Percentiles rank a stretch among this genome's conserved stretches.
Evolutionary conservation across 352 stramenopile species (phyloP).

Genomic region (Phytophthora cryptogea): DNA sequence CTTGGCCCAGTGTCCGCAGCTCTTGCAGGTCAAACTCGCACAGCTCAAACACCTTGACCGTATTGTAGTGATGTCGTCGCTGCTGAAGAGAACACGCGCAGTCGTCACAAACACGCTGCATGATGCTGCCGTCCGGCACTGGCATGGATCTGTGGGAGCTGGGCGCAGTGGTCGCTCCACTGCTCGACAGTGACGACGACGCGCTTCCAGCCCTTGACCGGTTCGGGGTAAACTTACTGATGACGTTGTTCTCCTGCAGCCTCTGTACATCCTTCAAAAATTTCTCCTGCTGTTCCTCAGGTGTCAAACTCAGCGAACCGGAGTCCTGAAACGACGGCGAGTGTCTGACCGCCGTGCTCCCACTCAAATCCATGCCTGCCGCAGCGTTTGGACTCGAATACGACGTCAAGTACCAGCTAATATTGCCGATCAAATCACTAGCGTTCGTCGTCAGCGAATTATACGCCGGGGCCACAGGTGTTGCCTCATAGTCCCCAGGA

Average conservation of each 20-base stretch:
- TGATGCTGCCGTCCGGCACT: constrained; percentile 69
- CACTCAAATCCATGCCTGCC: constrained; percentile 11
- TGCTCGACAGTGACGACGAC: constrained; percentile 34
- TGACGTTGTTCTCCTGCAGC: constrained; percentile 61
- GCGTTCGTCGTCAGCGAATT: constrained; percentile 76
- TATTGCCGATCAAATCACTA: constrained; percentile 78
- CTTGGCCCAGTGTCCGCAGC: constrained; percentile 71
- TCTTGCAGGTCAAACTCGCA: constrained; percentile 82
- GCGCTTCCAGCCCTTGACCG: constrained; percentile 32
- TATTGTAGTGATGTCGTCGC: constrained; percentile 86
- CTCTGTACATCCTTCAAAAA: constrained; percentile 81
- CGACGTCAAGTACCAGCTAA: constrained; percentile 82
- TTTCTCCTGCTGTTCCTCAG: constrained; percentile 54
- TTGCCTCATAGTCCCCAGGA: constrained; percentile 78
- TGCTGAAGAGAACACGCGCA: constrained; percentile 81
- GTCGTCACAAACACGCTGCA: constrained; percentile 85
- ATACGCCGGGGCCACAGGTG: constrained; percentile 57
- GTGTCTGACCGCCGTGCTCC: constrained; percentile 11
- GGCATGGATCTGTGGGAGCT: constrained; percentile 48
- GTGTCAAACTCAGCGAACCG: constrained; percentile 34
- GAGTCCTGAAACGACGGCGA: constrained; percentile 35
- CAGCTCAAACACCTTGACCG: constrained; percentile 83
- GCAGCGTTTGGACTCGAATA: constrained; percentile 42
- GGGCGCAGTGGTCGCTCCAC: constrained; percentile 21
- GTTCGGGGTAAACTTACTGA: constrained; percentile 79